Base-by-base conservation (phyloP, 805 yeast species). In the Zygoascus tannicola region DNA sequence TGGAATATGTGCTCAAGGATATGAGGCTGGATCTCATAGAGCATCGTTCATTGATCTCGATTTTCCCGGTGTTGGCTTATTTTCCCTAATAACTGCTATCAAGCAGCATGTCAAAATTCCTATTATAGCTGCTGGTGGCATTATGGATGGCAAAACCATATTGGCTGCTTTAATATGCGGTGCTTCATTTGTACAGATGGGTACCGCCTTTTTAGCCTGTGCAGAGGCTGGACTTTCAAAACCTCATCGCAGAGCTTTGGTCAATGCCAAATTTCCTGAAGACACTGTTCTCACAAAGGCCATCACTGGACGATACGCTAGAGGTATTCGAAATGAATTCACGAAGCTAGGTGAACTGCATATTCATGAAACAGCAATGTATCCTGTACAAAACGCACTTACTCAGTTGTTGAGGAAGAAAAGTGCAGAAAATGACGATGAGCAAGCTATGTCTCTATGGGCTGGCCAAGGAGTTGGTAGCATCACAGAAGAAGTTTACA, bases 21-120 rank as follows among this genome's bases (percentile, higher is more conserved):
- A 64, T 55, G 82, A 76, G 50, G 83, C 83, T 3, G 83, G 83
- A 20, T 83, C 83, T 0, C 83, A 78, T 53, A 59, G 83, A 15
- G 81, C 81, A 2, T 70, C 65, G 49, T 74, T 69, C 46, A 60
- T 59, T 23, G 47, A 50, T 7, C 49, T 48, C 18, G 59, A 63
- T 22, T 56, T 70, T 38, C 56, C 66, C 5, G 71, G 78, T 0
- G 36, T 41, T 26, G 61, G 53, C 3, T 47, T 65, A 28, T 51
- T 58, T 23, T 41, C 50, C 4, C 43, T 46, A 4, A 49, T 59
- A 3, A 49, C 51, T 4, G 54, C 56, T 4, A 54, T 57, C 35
- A 36, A 55, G 21, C 50, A 44, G 4, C 5, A 41, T 0, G 43
- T 44, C 3, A 36, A 26, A 12, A 34, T 50, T 2, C 62, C 63